Evolutionary conservation across 257 asterid genomes (phyloP).

Genomic region (Solanum sejunctum): DNA sequence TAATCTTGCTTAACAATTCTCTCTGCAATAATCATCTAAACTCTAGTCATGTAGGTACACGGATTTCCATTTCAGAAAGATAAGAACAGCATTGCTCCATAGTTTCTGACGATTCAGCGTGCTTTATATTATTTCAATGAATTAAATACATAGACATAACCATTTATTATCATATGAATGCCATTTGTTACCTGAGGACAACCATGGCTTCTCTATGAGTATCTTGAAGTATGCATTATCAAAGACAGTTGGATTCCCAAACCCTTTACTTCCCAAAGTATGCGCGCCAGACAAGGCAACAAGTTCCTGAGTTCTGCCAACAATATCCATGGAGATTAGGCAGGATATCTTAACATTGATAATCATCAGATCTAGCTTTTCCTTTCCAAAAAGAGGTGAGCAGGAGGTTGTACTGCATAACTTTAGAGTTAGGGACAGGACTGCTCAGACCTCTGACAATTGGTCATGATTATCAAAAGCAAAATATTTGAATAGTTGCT

Average conservation of each 20-base stretch:
- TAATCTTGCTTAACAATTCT: neutral
- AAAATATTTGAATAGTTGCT: neutral
- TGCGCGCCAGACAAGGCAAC: conserved; percentile 94
- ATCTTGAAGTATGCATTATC: conserved; percentile 83
- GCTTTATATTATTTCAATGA: neutral
- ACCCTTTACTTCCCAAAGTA: conserved; percentile 86
- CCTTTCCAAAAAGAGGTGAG: neutral
- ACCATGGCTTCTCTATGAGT: conserved; percentile 83
- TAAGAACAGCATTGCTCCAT: neutral
- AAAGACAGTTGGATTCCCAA: conserved; percentile 65
- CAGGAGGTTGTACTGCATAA: neutral
- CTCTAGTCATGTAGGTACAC: neutral
- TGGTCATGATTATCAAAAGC: neutral
- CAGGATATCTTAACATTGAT: neutral
- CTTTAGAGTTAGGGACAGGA: neutral
- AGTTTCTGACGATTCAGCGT: neutral
- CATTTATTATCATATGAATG: neutral
- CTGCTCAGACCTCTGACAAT: neutral
- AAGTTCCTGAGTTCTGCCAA: conserved; percentile 64
- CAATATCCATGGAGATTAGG: neutral
- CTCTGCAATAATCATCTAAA: neutral
- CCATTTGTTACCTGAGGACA: conserved; percentile 40
- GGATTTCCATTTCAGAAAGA: neutral
- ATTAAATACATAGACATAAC: neutral
- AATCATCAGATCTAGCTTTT: neutral